These are phyloP conservation scores for Chrysanthemum seticuspe DNA, from an alignment of 129 eudicot genomes.

Conservation along the genomic window DNA sequence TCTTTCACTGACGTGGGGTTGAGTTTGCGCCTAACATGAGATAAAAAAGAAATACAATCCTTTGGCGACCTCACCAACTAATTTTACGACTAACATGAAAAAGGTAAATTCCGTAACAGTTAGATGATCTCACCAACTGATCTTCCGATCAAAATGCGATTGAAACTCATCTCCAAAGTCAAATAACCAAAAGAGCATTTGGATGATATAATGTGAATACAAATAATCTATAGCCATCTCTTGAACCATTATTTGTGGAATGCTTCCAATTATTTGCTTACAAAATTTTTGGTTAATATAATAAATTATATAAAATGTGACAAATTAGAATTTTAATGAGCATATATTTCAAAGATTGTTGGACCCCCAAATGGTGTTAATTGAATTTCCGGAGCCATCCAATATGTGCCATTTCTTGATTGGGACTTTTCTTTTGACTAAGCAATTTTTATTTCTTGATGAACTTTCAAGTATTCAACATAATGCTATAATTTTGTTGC, in stretches of 20 bases:
- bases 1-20: too few relatives aligned
- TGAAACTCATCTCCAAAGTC: too few relatives aligned
- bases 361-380: slow-evolving; percentile 33
- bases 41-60: too few relatives aligned
- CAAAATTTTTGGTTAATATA: neutral
- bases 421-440: slow-evolving; percentile 37
- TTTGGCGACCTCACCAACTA: too few relatives aligned
- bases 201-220: neutral
- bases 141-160: too few relatives aligned
- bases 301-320: neutral
- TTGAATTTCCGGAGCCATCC: slow-evolving; percentile 35
- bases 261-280: slow-evolving; percentile 3
- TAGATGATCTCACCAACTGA: too few relatives aligned
- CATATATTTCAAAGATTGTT: slow-evolving; percentile 36
- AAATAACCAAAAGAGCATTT: too few relatives aligned
- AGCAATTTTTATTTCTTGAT: slow-evolving; percentile 5
- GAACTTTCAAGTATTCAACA: slow-evolving; percentile 16
- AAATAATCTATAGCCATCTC: neutral
- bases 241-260: slow-evolving; percentile 8
- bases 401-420: slow-evolving; percentile 33
- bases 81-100: neutral
- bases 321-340: slow-evolving; percentile 20
- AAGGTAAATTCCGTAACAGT: neutral
- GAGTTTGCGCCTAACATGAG: too few relatives aligned
- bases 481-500: slow-evolving; percentile 13